A percentile compares a stretch with the other conserved stretches of the same genome.
phyloP scores from a whole-genome alignment of 352 stramenopile genomes.

The Globisporangium recalcitrans region DNA sequence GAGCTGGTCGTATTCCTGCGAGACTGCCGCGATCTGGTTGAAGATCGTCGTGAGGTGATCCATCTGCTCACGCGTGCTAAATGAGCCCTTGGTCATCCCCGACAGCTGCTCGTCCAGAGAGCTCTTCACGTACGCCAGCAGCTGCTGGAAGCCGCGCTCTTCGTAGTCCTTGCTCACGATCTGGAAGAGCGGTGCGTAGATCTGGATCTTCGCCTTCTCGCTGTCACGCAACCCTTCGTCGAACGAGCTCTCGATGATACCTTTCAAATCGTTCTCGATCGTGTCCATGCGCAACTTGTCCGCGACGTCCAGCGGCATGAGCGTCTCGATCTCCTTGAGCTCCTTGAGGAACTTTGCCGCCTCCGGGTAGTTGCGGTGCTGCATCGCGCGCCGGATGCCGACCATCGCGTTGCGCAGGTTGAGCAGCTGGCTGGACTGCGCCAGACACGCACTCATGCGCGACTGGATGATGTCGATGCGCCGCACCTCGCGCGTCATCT shows the following conservation, averaged over 20 bases:
- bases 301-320: conserved; percentile 73
- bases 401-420: conserved; percentile 73
- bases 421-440: conserved; percentile 66
- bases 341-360: conserved; percentile 70
- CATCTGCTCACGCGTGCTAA: conserved; percentile 74
- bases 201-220: conserved; percentile 44
- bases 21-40: conserved; percentile 63
- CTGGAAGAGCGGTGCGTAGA: conserved; percentile 76
- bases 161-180: conserved; percentile 64
- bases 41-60: conserved; percentile 70
- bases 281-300: conserved; percentile 82
- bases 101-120: conserved; percentile 31
- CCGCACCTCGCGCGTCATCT: conserved; percentile 85
- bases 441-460: conserved; percentile 50
- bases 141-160: conserved; percentile 49
- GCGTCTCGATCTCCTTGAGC: conserved; percentile 66
- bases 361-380: conserved; percentile 62
- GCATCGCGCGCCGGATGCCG: conserved; percentile 70
- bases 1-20: conserved; percentile 58
- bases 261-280: conserved; percentile 80
- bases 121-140: conserved; percentile 44
- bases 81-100: conserved; percentile 35
- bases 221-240: conserved; percentile 41
- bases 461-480: conserved; percentile 79
- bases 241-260: conserved; percentile 66